Evolutionary conservation across 352 stramenopile genomes (phyloP).

Genomic region (Blastocystis hominis): DNA sequence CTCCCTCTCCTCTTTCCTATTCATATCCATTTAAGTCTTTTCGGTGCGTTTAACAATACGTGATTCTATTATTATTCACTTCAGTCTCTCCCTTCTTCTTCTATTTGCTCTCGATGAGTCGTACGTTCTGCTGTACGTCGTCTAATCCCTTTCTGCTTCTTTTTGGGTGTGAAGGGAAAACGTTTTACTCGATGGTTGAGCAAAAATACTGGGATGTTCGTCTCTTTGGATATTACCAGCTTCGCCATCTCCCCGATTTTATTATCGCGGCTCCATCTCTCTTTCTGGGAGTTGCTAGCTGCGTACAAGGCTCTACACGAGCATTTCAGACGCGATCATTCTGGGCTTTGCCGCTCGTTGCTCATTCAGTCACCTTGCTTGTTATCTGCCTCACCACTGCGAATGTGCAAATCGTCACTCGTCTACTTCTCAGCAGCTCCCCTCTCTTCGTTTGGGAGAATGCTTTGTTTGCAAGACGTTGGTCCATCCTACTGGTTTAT

Average conservation of each 20-base stretch:
- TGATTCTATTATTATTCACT: background rate
- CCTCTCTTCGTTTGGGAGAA: constrained; percentile 11
- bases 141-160: background rate
- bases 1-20: background rate
- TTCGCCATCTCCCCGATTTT: constrained; percentile 13
- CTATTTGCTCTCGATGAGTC: background rate
- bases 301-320: background rate
- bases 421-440: background rate
- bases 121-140: background rate
- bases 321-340: background rate
- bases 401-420: constrained; percentile 34
- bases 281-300: background rate
- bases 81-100: background rate
- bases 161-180: background rate
- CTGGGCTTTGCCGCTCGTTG: background rate
- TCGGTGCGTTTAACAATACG: background rate
- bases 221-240: constrained; percentile 17
- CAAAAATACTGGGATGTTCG: constrained; percentile 39
- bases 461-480: background rate
- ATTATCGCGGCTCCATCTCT: background rate
- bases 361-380: background rate
- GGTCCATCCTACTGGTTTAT: background rate
- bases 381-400: background rate
- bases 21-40: background rate
- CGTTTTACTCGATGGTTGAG: constrained; percentile 5